A percentile compares a stretch with the other conserved stretches of the same genome.
These are phyloP conservation scores for Phytophthora cactorum DNA, from an alignment of 352 stramenopile species.

Conservation along the genomic window DNA sequence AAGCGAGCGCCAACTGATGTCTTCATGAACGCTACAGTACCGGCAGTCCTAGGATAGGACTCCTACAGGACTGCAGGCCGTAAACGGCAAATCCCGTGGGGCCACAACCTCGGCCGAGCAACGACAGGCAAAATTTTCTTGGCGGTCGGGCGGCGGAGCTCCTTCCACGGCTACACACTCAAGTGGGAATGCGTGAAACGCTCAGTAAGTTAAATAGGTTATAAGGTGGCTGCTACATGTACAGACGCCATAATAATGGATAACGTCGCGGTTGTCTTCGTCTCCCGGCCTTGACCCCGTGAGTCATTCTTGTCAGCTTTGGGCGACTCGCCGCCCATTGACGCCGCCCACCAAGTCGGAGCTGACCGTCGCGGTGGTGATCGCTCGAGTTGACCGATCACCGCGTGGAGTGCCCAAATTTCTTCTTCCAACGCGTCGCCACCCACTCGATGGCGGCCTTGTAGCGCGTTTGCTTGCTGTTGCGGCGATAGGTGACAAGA, in stretches of 20 bases:
- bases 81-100: slow-evolving; percentile 21
- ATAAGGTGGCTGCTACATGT: slow-evolving; percentile 2
- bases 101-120: not conserved
- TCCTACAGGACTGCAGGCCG: not conserved
- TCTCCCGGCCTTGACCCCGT: not conserved
- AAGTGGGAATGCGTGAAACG: slow-evolving; percentile 8
- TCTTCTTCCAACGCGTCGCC: slow-evolving; percentile 46
- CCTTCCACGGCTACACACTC: too few species aligned
- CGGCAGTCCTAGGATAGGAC: not conserved
- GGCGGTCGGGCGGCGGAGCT: too few species aligned
- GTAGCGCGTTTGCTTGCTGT: slow-evolving; percentile 57
- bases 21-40: not conserved
- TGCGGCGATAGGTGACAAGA: slow-evolving; percentile 64
- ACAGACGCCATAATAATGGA: slow-evolving; percentile 9
- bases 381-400: slow-evolving; percentile 15
- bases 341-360: not conserved
- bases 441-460: slow-evolving; percentile 54
- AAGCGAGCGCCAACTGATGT: not conserved
- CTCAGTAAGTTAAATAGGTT: slow-evolving; percentile 6
- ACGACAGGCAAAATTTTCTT: slow-evolving; percentile 1
- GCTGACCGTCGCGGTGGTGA: not conserved
- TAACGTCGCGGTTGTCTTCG: not conserved
- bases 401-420: slow-evolving; percentile 22
- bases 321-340: not conserved
- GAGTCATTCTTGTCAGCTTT: slow-evolving; percentile 5